Conservation (phyloP, 352 stramenopile genomes). For the Aphanomyces astaci region DNA sequence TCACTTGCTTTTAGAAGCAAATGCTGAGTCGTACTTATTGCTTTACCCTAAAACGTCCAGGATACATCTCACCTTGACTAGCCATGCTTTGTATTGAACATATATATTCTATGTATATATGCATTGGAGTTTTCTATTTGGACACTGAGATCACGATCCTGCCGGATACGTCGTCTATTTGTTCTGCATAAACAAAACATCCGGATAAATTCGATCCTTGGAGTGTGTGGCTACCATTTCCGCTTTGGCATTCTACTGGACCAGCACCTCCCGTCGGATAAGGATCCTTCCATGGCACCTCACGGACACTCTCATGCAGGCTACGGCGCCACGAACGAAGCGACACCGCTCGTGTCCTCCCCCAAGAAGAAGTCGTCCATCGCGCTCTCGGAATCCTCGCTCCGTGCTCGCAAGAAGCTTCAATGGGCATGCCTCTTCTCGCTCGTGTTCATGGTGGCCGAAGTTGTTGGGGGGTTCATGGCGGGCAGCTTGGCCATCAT, state of each 20-base stretch:
- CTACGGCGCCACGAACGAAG: neutral
- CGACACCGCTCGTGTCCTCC: neutral
- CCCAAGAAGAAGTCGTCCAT: neutral
- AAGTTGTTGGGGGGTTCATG: constrained; percentile 92
- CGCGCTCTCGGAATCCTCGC: constrained; percentile 35
- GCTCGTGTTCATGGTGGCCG: constrained; percentile 90
- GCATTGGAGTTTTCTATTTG: neutral
- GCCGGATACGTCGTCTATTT: neutral
- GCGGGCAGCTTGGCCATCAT: constrained; percentile 92
- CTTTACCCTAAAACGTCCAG: too few relatives aligned
- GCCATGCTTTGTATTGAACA: too few relatives aligned
- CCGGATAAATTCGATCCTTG: neutral
- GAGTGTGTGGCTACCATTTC: neutral
- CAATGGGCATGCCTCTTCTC: constrained; percentile 68
- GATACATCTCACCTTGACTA: too few relatives aligned
- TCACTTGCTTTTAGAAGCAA: too few relatives aligned
- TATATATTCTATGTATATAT: too few relatives aligned
- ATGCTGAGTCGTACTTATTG: too few relatives aligned
- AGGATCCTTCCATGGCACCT: constrained; percentile 4
- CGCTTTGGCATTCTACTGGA: neutral
- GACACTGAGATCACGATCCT: neutral
- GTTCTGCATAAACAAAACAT: neutral
- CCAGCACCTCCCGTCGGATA: constrained; percentile 7
- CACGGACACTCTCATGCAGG: neutral
- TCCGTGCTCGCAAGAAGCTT: constrained; percentile 55